Evolutionary conservation across 2,329 filamentous ascomycete species (phyloP).

Genomic region (Nemania sp.): DNA sequence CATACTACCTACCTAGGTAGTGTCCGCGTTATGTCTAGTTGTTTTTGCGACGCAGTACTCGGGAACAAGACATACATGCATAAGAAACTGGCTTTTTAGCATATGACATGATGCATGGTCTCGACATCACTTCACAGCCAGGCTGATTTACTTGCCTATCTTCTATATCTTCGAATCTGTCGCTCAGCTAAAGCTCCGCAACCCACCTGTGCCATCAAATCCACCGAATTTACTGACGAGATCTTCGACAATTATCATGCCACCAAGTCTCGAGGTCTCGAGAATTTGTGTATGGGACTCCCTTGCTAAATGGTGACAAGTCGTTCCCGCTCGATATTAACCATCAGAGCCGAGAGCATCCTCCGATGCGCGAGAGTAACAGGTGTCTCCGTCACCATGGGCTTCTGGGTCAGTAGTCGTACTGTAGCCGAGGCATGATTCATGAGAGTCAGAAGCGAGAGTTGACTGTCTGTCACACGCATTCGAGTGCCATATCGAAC

Average conservation of each 20-base stretch:
- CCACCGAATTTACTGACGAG: background rate
- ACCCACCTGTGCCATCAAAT: conserved; percentile 2
- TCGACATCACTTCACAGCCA: conserved; percentile 11
- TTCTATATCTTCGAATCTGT: conserved; percentile 3
- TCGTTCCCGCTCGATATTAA: conserved; percentile 1
- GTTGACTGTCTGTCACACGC: background rate
- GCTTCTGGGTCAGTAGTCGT: conserved; percentile 10
- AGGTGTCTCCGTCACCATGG: conserved; percentile 3
- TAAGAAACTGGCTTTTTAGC: conserved; percentile 16
- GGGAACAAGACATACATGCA: conserved; percentile 13
- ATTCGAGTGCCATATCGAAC: background rate
- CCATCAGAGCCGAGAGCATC: conserved; percentile 5
- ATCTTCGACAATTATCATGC: background rate
- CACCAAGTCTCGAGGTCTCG: background rate
- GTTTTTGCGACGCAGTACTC: conserved; percentile 13
- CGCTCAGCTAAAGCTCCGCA: conserved; percentile 1
- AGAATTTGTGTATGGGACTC: background rate
- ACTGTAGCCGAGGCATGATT: conserved; percentile 24
- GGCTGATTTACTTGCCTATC: conserved; percentile 16
- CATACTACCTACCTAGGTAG: too few relatives aligned
- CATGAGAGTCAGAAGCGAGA: conserved; percentile 15
- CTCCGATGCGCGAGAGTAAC: background rate
- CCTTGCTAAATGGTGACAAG: background rate
- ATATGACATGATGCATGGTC: conserved; percentile 24
- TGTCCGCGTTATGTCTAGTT: too few relatives aligned